These are phyloP conservation scores for Pseudogymnoascus sp. DNA, from an alignment of 2,329 filamentous ascomycete genomes.

Conservation along the genomic window DNA sequence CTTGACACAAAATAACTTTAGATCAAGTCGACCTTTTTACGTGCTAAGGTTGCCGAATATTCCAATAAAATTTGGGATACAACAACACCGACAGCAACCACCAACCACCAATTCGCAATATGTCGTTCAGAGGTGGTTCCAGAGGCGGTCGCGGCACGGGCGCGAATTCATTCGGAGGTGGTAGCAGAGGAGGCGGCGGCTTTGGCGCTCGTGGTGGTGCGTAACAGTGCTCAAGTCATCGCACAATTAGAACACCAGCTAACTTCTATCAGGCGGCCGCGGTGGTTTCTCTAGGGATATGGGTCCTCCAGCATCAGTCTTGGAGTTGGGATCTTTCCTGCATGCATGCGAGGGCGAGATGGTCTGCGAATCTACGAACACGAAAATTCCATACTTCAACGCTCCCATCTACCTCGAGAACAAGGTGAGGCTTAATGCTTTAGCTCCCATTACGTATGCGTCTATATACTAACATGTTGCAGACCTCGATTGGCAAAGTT, in stretches of 20 bases:
- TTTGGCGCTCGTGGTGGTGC: constrained; percentile 45
- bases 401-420: constrained; percentile 98
- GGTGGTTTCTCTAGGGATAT: constrained; percentile 55
- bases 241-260: constrained; percentile 8
- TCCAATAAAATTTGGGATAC: constrained; percentile 9
- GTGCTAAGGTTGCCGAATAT: constrained; percentile 9
- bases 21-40: constrained; percentile 7
- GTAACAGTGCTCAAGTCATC: constrained; percentile 30
- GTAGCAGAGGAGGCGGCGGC: constrained; percentile 40
- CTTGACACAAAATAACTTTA: constrained; percentile 11
- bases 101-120: constrained; percentile 33
- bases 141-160: constrained; percentile 41
- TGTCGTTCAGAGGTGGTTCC: constrained; percentile 51
- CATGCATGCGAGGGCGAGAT: constrained; percentile 97
- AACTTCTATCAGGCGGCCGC: constrained; percentile 40
- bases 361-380: constrained; percentile 90
- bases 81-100: constrained; percentile 8
- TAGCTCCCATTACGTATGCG: neutral
- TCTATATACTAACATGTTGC: constrained; percentile 15
- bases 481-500: constrained; percentile 88
- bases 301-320: constrained; percentile 55
- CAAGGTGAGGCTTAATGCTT: constrained; percentile 51
- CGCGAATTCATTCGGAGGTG: constrained; percentile 43
- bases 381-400: constrained; percentile 98
- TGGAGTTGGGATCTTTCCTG: constrained; percentile 88